Percentiles rank a stretch among this genome's conserved stretches.
These are phyloP conservation scores for Neurospora sp. DNA, from an alignment of 2,329 filamentous ascomycete species.

Conservation along the genomic window DNA sequence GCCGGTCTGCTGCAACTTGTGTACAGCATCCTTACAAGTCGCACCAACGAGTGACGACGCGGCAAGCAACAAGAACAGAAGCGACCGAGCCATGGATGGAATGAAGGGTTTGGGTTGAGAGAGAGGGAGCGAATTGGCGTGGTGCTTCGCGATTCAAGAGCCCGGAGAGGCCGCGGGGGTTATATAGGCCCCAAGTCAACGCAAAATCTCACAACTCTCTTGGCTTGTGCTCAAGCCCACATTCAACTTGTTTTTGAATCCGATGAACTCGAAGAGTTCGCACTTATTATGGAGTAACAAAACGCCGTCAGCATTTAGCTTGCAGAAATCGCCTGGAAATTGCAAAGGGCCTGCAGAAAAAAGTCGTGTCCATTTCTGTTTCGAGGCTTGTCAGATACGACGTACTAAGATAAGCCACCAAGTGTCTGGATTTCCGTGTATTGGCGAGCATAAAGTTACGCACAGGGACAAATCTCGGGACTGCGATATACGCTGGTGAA, in stretches of 20 bases:
- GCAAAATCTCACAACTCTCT: neutral
- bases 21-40: constrained; percentile 17
- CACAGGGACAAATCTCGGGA: neutral
- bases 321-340: neutral
- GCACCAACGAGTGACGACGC: constrained; percentile 14
- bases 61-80: constrained; percentile 15
- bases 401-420: neutral
- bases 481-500: neutral
- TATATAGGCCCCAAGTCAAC: constrained; percentile 3
- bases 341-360: neutral
- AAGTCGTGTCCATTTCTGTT: neutral
- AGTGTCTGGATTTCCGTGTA: neutral
- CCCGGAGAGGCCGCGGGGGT: neutral
- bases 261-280: neutral
- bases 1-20: constrained; percentile 21
- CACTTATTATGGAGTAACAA: neutral
- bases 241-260: neutral
- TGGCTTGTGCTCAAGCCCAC: neutral
- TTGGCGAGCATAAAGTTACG: neutral
- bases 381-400: neutral
- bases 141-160: neutral
- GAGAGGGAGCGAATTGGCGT: neutral
- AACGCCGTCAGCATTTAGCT: neutral
- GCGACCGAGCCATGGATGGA: constrained; percentile 15
- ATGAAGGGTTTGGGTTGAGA: neutral